Evolutionary conservation across 805 yeast species (phyloP).

Genomic region (Cyberlindnera suaveolens): DNA sequence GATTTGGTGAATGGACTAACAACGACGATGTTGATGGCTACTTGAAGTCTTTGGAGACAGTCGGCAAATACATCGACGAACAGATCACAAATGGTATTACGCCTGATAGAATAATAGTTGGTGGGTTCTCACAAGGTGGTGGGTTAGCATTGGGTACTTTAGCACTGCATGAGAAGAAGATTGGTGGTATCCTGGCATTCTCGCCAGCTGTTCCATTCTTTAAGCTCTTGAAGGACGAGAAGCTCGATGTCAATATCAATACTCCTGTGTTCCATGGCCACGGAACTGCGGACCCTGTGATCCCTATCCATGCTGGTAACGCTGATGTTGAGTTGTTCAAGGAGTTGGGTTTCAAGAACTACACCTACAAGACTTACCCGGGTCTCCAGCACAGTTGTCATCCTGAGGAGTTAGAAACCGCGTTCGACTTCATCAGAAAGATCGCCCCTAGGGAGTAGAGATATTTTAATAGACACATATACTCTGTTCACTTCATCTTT

Average conservation of each 20-base stretch:
- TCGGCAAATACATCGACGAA: slow-evolving; percentile 43
- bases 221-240: slow-evolving; percentile 15
- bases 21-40: slow-evolving; percentile 49
- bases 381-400: slow-evolving; percentile 66
- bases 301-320: slow-evolving; percentile 28
- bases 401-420: slow-evolving; percentile 59
- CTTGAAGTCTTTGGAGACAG: slow-evolving; percentile 38
- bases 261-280: slow-evolving; percentile 89
- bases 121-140: slow-evolving; percentile 96
- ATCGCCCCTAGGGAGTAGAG: slow-evolving; percentile 10
- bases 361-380: slow-evolving; percentile 46
- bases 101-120: slow-evolving; percentile 69
- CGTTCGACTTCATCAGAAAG: slow-evolving; percentile 38
- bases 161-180: slow-evolving; percentile 45
- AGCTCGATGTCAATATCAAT: slow-evolving; percentile 38
- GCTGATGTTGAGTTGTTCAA: slow-evolving; percentile 41
- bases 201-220: slow-evolving; percentile 60
- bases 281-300: slow-evolving; percentile 72
- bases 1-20: slow-evolving; percentile 39
- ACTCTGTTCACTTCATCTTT: neutral
- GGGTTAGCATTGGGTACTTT: slow-evolving; percentile 65
- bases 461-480: neutral
- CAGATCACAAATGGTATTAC: slow-evolving; percentile 47
- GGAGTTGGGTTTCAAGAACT: slow-evolving; percentile 40
- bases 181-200: slow-evolving; percentile 73